Percentiles rank a stretch among this genome's conserved stretches.
These are phyloP conservation scores for Puya raimondii DNA, from an alignment of 176 grass and related monocot species.

Conservation along the genomic window DNA sequence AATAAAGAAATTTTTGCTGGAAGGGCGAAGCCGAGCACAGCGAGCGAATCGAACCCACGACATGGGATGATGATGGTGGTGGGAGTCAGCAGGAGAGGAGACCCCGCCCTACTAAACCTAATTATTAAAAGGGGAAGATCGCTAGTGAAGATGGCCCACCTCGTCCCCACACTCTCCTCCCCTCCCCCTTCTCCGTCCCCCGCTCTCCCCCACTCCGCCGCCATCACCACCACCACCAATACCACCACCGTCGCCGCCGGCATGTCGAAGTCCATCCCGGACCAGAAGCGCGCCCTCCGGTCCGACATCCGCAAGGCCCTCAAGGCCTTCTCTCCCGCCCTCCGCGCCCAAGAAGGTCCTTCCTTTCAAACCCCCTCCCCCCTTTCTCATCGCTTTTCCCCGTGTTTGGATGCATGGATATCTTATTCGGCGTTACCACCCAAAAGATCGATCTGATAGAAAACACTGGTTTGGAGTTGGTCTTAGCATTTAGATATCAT, in stretches of 20 bases:
- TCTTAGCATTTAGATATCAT: too few species aligned
- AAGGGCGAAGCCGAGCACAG: too few species aligned
- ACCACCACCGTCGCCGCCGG: constrained; percentile 24
- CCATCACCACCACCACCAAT: neutral
- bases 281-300: constrained; percentile 64
- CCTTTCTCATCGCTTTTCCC: neutral
- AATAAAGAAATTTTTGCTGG: too few species aligned
- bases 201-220: neutral
- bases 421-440: too few species aligned
- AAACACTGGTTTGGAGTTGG: too few species aligned
- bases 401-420: neutral
- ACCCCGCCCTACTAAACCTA: neutral
- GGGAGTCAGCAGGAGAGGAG: neutral
- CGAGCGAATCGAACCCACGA: too few species aligned
- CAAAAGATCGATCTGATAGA: too few species aligned
- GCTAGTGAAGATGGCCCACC: neutral
- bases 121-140: neutral
- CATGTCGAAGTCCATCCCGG: constrained; percentile 28
- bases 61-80: too few species aligned
- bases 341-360: constrained; percentile 68
- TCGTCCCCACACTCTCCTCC: neutral
- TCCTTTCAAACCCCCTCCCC: neutral
- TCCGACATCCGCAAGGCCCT: constrained; percentile 60
- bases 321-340: constrained; percentile 52
- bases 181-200: neutral